Percentiles rank a stretch among this genome's conserved stretches.
Evolutionary conservation across 345 rosid species (phyloP).

Genomic region (Erodium maritimum): DNA sequence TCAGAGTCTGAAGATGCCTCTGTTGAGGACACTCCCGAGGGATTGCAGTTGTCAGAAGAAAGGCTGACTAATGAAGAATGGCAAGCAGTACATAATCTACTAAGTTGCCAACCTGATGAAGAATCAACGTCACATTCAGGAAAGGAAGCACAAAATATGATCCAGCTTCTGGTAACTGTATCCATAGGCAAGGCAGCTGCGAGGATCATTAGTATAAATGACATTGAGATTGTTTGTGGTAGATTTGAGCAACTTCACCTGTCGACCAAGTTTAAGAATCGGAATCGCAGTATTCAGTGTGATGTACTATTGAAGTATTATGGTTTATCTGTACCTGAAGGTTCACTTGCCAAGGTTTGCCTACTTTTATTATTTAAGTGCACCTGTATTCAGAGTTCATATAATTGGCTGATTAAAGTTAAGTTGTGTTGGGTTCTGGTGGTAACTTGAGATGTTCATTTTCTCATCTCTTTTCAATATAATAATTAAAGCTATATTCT

Average conservation of each 20-base stretch:
- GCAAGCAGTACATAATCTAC: conserved; percentile 80
- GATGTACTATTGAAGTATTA: conserved; percentile 71
- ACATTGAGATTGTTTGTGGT: conserved; percentile 74
- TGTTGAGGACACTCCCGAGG: conserved; percentile 35
- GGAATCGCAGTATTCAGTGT: conserved; percentile 59
- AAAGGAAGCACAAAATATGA: conserved; percentile 83
- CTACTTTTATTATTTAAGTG: not conserved
- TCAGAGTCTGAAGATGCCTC: conserved; percentile 41
- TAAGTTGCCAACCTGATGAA: conserved; percentile 85
- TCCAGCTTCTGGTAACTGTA: conserved; percentile 59
- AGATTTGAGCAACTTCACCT: conserved; percentile 87
- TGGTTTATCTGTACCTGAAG: conserved; percentile 96
- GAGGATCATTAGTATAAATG: conserved; percentile 54
- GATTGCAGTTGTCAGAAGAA: conserved; percentile 40
- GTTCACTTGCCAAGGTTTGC: conserved; percentile 86
- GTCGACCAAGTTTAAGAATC: conserved; percentile 64
- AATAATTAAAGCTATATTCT: not conserved
- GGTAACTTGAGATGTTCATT: not conserved
- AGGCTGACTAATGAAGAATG: conserved; percentile 89
- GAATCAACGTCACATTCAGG: conserved; percentile 45
- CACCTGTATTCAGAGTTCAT: not conserved
- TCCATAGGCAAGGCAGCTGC: conserved; percentile 82
- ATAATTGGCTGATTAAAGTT: not conserved
- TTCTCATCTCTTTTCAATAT: not conserved
- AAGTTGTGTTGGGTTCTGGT: not conserved